Evolutionary conservation across 2,329 filamentous ascomycete genomes (phyloP), one percentile per base, ranked within the genome.

Genomic region (Pyricularia pennisetigena): DNA sequence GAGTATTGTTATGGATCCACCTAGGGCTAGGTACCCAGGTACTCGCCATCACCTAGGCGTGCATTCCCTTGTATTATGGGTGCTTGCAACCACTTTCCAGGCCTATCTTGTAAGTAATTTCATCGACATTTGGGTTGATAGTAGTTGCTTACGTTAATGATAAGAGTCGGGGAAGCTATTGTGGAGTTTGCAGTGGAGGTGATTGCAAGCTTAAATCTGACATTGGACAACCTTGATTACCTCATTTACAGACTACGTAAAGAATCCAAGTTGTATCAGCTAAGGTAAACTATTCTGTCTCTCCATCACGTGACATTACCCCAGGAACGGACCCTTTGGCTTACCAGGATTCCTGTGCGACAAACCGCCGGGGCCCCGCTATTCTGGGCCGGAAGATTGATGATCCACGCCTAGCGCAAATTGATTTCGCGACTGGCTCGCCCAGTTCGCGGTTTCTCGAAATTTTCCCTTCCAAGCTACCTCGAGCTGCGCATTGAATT

Each of bases 361-460:
- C 20, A 26, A 6, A 28, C 29, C 3, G 26, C 26, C 9, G 4
- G n/a, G 12, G 28, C 20, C 35, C 65, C 24, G 10, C 41, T 32
- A n/a, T 20, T 67, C 5, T 66, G 14, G 12, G 1, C 59, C 71
- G 73, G 74, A 76, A 69, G 28, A 74, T 68, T 29, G 8, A 72
- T 75, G 63, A 68, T 75, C 71, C 75, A 30, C 61, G 28, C 72
- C 73, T 76, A 77, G 76, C 75, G 75, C 71, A 32, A 65, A 75
- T 76, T 69, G 76, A 73, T 78, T 79, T 78, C 74, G 76, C 74
- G 72, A 71, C 69, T 16, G 72, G 72, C 72, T 65, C 69, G 73
- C 77, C 78, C 77, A 74, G 12, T 32, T 71, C 69, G 69, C 70
- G 72, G 41, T 70, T 67, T 67, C 65, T 70, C 69, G 69, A 72